Conservation (phyloP, 1,139 yeast genomes). For the Saccharomyces hybrid region DNA sequence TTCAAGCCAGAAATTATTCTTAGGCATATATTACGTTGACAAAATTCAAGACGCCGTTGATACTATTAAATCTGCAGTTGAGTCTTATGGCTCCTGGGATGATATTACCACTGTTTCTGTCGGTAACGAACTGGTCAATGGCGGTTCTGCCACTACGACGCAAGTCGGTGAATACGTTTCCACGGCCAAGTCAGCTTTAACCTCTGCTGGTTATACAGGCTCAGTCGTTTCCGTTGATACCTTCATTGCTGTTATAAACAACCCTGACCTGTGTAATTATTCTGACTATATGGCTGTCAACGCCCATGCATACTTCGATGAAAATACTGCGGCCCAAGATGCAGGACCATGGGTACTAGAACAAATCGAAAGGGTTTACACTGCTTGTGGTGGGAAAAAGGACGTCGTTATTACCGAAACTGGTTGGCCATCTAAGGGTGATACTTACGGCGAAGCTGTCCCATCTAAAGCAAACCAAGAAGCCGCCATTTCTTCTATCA, state of each 20-base stretch:
- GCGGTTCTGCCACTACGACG: conserved; percentile 51
- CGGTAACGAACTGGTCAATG: conserved; percentile 75
- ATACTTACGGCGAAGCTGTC: conserved; percentile 56
- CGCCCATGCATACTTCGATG: conserved; percentile 78
- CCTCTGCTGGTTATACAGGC: conserved; percentile 59
- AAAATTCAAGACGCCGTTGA: conserved; percentile 46
- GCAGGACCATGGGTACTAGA: conserved; percentile 65
- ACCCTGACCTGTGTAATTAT: conserved; percentile 60
- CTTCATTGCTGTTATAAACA: conserved; percentile 60
- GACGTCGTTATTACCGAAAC: conserved; percentile 60
- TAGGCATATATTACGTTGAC: conserved; percentile 59
- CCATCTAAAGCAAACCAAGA: conserved; percentile 58
- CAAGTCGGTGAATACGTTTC: conserved; percentile 49
- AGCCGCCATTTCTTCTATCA: conserved; percentile 52
- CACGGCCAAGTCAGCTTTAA: conserved; percentile 53
- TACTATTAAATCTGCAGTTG: conserved; percentile 50
- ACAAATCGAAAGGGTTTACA: conserved; percentile 59
- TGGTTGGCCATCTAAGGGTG: conserved; percentile 77
- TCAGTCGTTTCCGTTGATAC: conserved; percentile 74
- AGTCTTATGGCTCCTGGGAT: conserved; percentile 54
- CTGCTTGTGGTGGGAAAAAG: conserved; percentile 57
- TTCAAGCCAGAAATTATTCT: conserved; percentile 55
- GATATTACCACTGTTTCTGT: conserved; percentile 66
- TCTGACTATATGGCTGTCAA: conserved; percentile 78
- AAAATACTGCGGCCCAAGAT: conserved; percentile 52